Evolutionary conservation across 2,329 filamentous ascomycete genomes (phyloP), one percentile per base, ranked within the genome.

Genomic region (Apiospora rasikravindrae): DNA sequence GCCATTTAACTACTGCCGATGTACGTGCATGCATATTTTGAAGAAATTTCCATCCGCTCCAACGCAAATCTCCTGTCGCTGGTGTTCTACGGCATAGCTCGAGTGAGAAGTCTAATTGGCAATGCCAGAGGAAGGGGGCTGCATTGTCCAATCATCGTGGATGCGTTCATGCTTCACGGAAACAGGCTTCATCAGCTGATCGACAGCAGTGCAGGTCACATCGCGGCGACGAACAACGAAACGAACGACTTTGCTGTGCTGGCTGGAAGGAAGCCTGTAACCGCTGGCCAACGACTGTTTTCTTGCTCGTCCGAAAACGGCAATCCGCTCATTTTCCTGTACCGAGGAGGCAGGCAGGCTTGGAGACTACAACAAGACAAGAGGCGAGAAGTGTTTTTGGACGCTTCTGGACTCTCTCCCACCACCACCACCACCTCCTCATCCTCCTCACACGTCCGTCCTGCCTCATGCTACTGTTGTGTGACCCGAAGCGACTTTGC

Each of bases 171-270:
- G 57, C 57, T 64, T 40, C 57, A 24, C 57, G 57, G 57, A 64
- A 64, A 40, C 33, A 64, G 33, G 33, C 57, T 33, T 64, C 57
- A 64, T 64, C 57, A 64, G 57, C 57, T 64, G 57, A 64, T 64
- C 57, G 57, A 11, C 33, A 64, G 8, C 29, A 61, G 53, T 61
- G 29, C 53, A 61, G 53, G 29, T 29, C 29, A 26, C 29, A 11
- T 5, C 8, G 53, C 37, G 53, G 29, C 53, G 37, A 61, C 53
- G 29, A 61, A 37, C 16, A 29, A 29, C 13, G 0, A 8, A 47
- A 22, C 33, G 33, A 37, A 37, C 33, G 33, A 37, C 4, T 26
- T 13, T 51, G 47, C 49, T 26, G 13, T 24, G 26, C 51, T 53
- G 49, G 49, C 49, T 7, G 24, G 24, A 11, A 26, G 49, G 44